These are phyloP conservation scores for Pseudogymnoascus sp. DNA, from an alignment of 2,329 filamentous ascomycete genomes.

Conservation along the genomic window DNA sequence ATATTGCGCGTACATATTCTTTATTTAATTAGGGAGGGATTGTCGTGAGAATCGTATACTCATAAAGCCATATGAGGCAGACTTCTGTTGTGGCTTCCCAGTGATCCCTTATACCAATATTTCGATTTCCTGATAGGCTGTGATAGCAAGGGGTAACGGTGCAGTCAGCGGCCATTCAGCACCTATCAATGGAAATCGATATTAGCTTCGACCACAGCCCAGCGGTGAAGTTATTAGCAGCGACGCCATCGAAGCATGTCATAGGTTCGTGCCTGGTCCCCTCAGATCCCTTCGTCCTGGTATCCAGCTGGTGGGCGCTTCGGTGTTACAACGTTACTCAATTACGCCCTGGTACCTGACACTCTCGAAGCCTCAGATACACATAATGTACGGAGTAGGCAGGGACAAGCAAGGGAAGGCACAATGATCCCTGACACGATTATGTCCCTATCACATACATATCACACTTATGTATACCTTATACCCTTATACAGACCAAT, in stretches of 20 bases:
- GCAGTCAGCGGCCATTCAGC: not conserved
- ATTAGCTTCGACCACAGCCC: not conserved
- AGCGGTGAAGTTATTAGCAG: not conserved
- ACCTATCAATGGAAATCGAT: not conserved
- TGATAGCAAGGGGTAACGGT: not conserved
- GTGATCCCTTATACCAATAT: not conserved
- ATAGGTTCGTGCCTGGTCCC: not conserved
- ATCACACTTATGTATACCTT: not conserved
- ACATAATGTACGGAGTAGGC: not conserved
- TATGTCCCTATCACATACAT: constrained; percentile 1
- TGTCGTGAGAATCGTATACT: not conserved
- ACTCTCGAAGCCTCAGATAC: not conserved
- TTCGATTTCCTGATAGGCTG: constrained; percentile 1
- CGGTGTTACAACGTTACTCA: not conserved
- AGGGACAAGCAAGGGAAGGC: not conserved
- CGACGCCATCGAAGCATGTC: constrained; percentile 1
- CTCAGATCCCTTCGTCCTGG: not conserved
- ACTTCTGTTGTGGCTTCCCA: not conserved
- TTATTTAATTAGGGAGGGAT: not conserved
- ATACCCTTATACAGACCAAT: not conserved
- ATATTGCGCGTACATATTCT: not conserved
- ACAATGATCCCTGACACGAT: constrained; percentile 3
- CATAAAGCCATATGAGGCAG: not conserved
- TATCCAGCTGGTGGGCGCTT: not conserved
- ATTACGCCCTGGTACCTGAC: not conserved